These are phyloP conservation scores for Zea luxurians DNA, from an alignment of 176 grass and related monocot genomes.

Conservation along the genomic window DNA sequence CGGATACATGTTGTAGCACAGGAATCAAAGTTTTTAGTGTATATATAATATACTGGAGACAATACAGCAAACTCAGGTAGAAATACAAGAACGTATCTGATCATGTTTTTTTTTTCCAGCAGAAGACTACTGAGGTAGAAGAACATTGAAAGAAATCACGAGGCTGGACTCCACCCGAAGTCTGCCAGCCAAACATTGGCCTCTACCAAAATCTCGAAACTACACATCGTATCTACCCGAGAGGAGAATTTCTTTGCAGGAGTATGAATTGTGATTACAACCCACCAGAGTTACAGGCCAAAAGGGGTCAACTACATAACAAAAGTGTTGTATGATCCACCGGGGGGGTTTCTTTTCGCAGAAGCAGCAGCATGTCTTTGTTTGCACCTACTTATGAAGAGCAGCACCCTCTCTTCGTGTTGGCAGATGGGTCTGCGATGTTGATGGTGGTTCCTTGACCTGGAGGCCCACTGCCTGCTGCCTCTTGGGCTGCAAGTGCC, in stretches of 20 bases:
- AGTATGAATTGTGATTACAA: conserved; percentile 56
- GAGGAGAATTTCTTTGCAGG: conserved; percentile 43
- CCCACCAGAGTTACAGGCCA: conserved; percentile 46
- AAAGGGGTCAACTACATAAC: conserved; percentile 41
- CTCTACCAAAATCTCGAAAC: conserved; percentile 60
- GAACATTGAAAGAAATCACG: conserved; percentile 34
- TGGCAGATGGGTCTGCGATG: conserved; percentile 46
- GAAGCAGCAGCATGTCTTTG: conserved; percentile 17
- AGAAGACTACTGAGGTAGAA: not conserved
- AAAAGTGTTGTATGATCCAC: conserved; percentile 34
- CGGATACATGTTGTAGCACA: not conserved
- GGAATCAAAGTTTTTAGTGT: not conserved
- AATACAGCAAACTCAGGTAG: not conserved
- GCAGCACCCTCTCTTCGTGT: conserved; percentile 45
- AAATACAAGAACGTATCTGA: conserved; percentile 19
- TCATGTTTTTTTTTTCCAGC: conserved; percentile 24
- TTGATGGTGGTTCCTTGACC: conserved; percentile 64
- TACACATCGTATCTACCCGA: conserved; percentile 59
- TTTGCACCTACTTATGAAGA: conserved; percentile 54
- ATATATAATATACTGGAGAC: not conserved
- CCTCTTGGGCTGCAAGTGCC: conserved; percentile 70
- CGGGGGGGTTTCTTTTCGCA: conserved; percentile 9
- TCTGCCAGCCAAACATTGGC: conserved; percentile 41
- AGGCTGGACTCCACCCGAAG: conserved; percentile 28
- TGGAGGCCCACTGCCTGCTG: conserved; percentile 50